phyloP scores from a whole-genome alignment of 345 rosid species.

The Citrus unshiu region DNA sequence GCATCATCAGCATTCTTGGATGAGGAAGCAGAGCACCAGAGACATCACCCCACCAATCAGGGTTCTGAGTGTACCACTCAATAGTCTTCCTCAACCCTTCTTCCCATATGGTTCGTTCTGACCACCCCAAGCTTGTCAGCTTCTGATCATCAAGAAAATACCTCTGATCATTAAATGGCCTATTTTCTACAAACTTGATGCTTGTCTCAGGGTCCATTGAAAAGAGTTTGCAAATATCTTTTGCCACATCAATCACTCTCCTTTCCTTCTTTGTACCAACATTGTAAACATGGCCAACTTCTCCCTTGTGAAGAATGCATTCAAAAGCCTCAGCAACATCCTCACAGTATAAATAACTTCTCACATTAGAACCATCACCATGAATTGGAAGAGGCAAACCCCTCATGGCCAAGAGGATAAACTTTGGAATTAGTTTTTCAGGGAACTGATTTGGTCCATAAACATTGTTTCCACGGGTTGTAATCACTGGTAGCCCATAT shows the following conservation, averaged over 20 bases:
- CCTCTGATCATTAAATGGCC: constrained; percentile 89
- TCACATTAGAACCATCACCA: constrained; percentile 62
- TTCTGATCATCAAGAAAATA: constrained; percentile 90
- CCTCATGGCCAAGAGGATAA: constrained; percentile 60
- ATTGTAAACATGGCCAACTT: constrained; percentile 75
- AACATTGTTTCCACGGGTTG: constrained; percentile 69
- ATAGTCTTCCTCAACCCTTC: constrained; percentile 78
- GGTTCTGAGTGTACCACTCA: constrained; percentile 80
- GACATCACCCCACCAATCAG: constrained; percentile 97
- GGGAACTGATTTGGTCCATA: constrained; percentile 70
- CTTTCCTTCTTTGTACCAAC: constrained; percentile 71
- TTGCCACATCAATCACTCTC: constrained; percentile 64
- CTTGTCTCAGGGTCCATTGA: constrained; percentile 42
- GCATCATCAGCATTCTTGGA: constrained; percentile 93
- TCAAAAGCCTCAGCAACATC: constrained; percentile 77
- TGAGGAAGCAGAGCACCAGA: constrained; percentile 87
- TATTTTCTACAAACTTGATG: constrained; percentile 61
- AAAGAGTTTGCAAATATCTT: constrained; percentile 59
- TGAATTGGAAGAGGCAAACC: constrained; percentile 66
- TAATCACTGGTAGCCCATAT: constrained; percentile 65
- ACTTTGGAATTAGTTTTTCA: constrained; percentile 60
- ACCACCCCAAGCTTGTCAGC: constrained; percentile 79
- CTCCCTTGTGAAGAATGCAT: constrained; percentile 61
- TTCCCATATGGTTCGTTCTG: constrained; percentile 75
- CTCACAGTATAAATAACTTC: constrained; percentile 66